Percentiles rank a stretch among this genome's conserved stretches.
phyloP scores from a whole-genome alignment of 2,329 filamentous ascomycete genomes.

The Aspergillus versicolor region DNA sequence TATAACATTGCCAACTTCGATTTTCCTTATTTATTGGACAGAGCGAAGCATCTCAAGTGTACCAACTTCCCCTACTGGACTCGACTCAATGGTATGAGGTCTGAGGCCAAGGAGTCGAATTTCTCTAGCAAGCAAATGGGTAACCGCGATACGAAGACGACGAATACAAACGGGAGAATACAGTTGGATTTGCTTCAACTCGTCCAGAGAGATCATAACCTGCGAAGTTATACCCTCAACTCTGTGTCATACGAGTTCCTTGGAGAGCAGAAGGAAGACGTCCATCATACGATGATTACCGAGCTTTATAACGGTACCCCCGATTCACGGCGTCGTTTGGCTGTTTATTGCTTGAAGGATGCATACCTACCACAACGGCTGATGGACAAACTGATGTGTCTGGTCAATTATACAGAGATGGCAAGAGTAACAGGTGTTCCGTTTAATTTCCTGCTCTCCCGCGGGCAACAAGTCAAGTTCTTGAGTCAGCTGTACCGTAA shows the following conservation, averaged over 20 bases:
- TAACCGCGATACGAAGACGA: slow-evolving; percentile 88
- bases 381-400: slow-evolving; percentile 95
- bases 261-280: slow-evolving; percentile 97
- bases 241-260: slow-evolving; percentile 94
- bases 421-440: slow-evolving; percentile 97
- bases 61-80: slow-evolving; percentile 83
- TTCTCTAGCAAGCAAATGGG: slow-evolving; percentile 99
- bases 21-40: slow-evolving; percentile 90
- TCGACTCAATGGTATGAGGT: slow-evolving; percentile 68
- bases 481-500: slow-evolving; percentile 96
- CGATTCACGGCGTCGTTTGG: slow-evolving; percentile 84
- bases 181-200: slow-evolving; percentile 94
- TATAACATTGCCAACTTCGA: slow-evolving; percentile 99
- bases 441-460: slow-evolving; percentile 88
- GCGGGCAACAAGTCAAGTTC: slow-evolving; percentile 96
- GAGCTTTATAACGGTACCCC: slow-evolving; percentile 95
- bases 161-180: slow-evolving; percentile 89
- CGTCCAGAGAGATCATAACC: slow-evolving; percentile 89
- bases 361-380: slow-evolving; percentile 90
- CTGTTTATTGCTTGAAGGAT: slow-evolving; percentile 96
- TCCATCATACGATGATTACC: slow-evolving; percentile 99
- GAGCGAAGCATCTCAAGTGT: slow-evolving; percentile 81
- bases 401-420: slow-evolving; percentile 99
- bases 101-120: slow-evolving; percentile 73
- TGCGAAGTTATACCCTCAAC: slow-evolving; percentile 95